Conservation (phyloP, 2,329 filamentous ascomycete species). For the Rosellinia necatrix region DNA sequence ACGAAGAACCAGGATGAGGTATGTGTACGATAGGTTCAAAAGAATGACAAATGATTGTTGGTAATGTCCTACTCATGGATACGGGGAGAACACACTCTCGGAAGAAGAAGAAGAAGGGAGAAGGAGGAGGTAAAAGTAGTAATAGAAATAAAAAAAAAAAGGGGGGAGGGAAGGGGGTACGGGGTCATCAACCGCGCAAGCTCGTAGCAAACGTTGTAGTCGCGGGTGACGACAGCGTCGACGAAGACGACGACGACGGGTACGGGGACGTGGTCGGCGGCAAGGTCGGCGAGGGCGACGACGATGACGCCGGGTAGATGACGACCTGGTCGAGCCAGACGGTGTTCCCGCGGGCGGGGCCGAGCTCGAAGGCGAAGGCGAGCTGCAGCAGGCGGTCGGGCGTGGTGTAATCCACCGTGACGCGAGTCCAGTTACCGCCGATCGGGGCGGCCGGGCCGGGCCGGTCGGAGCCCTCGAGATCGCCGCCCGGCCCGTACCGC, state of each 20-base stretch:
- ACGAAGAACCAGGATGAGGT: too few relatives aligned
- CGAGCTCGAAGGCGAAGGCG: constrained; percentile 31
- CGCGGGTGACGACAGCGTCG: neutral
- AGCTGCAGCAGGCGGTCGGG: constrained; percentile 32
- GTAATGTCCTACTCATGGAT: too few relatives aligned
- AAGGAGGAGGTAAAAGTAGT: too few relatives aligned
- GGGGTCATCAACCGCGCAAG: too few relatives aligned
- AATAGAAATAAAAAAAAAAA: too few relatives aligned
- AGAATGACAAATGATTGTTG: too few relatives aligned
- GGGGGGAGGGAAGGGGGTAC: too few relatives aligned
- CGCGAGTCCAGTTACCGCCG: constrained; percentile 39
- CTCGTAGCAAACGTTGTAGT: constrained; percentile 20
- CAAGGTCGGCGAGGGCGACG: neutral
- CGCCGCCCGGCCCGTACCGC: constrained; percentile 13
- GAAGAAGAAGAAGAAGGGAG: too few relatives aligned
- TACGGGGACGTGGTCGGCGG: too few relatives aligned
- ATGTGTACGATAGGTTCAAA: too few relatives aligned
- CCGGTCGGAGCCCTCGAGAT: neutral
- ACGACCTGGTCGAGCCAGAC: constrained; percentile 33
- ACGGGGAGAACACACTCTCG: too few relatives aligned
- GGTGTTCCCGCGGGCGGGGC: constrained; percentile 22
- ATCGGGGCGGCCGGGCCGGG: too few relatives aligned
- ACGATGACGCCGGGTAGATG: constrained; percentile 3
- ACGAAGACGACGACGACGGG: neutral
- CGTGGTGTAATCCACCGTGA: constrained; percentile 55